Evolutionary conservation across 2,329 filamentous ascomycete genomes (phyloP), one percentile per base, ranked within the genome.

Genomic region (Grosmannia serpens): DNA sequence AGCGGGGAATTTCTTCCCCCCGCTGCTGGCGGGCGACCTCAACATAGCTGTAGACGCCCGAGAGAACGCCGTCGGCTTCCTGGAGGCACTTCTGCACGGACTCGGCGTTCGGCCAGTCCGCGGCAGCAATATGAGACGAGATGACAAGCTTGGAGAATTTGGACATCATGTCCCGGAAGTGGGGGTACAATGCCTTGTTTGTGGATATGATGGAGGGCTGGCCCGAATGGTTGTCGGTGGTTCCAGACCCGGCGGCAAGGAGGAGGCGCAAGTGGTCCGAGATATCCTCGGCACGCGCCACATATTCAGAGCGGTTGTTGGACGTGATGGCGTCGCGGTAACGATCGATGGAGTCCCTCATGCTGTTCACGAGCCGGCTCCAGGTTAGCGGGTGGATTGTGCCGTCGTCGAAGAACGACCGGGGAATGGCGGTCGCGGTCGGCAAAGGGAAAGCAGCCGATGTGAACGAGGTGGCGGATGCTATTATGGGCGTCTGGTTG

Each of bases 141-240:
- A 99, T 86, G 51, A 99, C 94, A 11, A 99, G 79, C 71, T 99
- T 99, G n/a, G 94, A 97, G 71, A 99, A 99, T 66, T 95, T 91
- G 51, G 94, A 97, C 94, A 99, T 99, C 86, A 97, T 97, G 69
- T 97, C 94, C 57, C 94, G 82, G 73, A 99, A 99, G 72, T 97
- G 91, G 27, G 94, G 94, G 68, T 97, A 97, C 20, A 99, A 77
- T 0, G 91, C 89, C 71, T 97, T 97, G 77, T 99, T 99, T 6
- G 90, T 95, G 8, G 91, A 96, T 61, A 99, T 99, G 67, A 99
- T 96, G n/a, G 94, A 97, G 5, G 94, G 94, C 65, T 97, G 95
- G 49, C 94, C 94, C 24, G 94, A 97, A 70, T 99, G 94, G 68
- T 99, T 99, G 73, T 99, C 94, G 0, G 94, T 99, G 1, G 94